Conservation (phyloP, 1,139 yeast species). For the Debaryomycetaceae sp. region DNA sequence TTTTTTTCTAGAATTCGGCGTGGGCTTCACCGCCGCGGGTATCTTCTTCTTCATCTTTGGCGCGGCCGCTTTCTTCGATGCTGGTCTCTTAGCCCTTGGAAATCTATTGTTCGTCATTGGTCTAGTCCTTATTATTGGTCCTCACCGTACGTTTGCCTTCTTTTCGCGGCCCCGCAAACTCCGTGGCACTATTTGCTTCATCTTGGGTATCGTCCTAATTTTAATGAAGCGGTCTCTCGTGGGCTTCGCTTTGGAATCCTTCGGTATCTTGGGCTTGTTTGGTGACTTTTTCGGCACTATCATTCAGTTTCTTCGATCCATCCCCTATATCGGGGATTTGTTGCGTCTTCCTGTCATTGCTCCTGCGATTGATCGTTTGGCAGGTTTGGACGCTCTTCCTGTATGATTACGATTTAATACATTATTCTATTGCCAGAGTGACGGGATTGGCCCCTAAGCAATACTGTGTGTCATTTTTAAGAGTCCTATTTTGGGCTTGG, state of each 20-base stretch:
- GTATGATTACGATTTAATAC: constrained; percentile 10
- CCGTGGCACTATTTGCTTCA: constrained; percentile 76
- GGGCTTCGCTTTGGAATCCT: constrained; percentile 75
- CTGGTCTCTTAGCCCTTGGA: constrained; percentile 83
- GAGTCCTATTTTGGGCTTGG: too few species aligned
- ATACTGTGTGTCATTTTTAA: too few species aligned
- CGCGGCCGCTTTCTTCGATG: constrained; percentile 74
- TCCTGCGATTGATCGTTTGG: constrained; percentile 47
- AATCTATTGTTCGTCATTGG: constrained; percentile 78
- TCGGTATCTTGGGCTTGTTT: constrained; percentile 82
- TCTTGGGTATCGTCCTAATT: constrained; percentile 64
- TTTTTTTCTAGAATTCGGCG: constrained; percentile 61
- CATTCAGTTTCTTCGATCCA: constrained; percentile 75
- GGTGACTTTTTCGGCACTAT: constrained; percentile 90
- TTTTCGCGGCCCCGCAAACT: constrained; percentile 82
- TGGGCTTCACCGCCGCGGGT: constrained; percentile 86
- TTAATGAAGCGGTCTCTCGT: constrained; percentile 66
- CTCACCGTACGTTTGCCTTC: constrained; percentile 70
- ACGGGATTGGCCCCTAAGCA: too few species aligned
- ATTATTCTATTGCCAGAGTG: too few species aligned
- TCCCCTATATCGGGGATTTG: constrained; percentile 82
- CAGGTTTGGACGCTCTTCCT: constrained; percentile 37
- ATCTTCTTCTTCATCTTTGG: constrained; percentile 73
- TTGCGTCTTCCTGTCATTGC: constrained; percentile 76
- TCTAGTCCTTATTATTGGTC: constrained; percentile 75